Evolutionary conservation across 768 basidiomycete genomes (phyloP), one percentile per base, ranked within the genome.

Genomic region (Porphyrellus cyaneotinctus): DNA sequence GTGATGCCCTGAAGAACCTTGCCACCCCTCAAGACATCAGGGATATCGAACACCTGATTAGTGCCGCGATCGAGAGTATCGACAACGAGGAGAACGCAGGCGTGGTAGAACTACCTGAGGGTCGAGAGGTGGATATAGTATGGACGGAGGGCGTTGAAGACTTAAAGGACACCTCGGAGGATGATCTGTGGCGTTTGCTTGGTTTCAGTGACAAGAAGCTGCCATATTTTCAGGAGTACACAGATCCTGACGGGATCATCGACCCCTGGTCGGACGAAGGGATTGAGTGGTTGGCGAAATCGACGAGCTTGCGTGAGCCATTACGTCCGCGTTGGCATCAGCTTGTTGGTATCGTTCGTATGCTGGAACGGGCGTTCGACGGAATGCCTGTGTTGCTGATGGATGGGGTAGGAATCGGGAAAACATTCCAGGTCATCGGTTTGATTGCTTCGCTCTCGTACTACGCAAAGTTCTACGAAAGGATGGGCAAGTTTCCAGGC

Each of bases 381-480:
- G 23, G 49, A 0, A 0, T 51, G 10, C 58, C 58, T 0, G 39
- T 65, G 1, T 6, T 66, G 0, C 14, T 64, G 9, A 65, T 66
- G 62, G 65, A 68, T 22, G 57, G 56, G 0, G 65, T 65, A 0
- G 62, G 66, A 0, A 49, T 68, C 1, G 62, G 66, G 0, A 67
- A 66, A 24, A 67, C 60, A 0, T 18, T 67, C 2, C 63, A 66
- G 8, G 60, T 42, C 0, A 42, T 67, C n/a, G 54, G 59, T 1
- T 20, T 49, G 5, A 46, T 46, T 20, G 18, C 18, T 23, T 15
- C 5, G 26, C 18, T 44, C 4, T 2, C 20, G 2, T 44, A 18
- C 12, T 31, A 44, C 18, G 2, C 3, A 4, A 2, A 1, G 1
- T 43, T 7, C 6, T 32, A 20, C 4, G 18, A 7, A 2, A 18